These are phyloP conservation scores for Phyllachora maydis DNA, from an alignment of 2,329 filamentous ascomycete genomes.

Conservation along the genomic window DNA sequence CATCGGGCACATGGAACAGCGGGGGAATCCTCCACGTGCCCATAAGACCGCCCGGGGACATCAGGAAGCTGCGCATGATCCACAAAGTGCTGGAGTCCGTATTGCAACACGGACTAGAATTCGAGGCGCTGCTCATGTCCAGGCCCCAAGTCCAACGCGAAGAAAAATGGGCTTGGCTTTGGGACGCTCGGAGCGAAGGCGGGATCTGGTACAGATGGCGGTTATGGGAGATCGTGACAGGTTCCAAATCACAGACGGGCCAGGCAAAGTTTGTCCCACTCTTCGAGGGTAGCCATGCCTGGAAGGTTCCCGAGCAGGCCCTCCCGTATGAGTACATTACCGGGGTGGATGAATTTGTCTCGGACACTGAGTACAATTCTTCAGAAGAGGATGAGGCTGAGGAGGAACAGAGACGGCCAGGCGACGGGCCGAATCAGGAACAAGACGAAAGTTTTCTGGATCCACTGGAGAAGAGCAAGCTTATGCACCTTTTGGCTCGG, in stretches of 20 bases:
- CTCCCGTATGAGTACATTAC: slow-evolving; percentile 71
- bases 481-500: slow-evolving; percentile 66
- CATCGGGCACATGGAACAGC: slow-evolving; percentile 16
- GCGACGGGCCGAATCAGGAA: slow-evolving; percentile 15
- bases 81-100: slow-evolving; percentile 74
- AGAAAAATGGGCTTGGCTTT: slow-evolving; percentile 87
- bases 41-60: slow-evolving; percentile 55
- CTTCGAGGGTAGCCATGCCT: slow-evolving; percentile 59
- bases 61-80: slow-evolving; percentile 63
- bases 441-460: slow-evolving; percentile 48
- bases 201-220: slow-evolving; percentile 89
- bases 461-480: slow-evolving; percentile 64
- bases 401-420: slow-evolving; percentile 27
- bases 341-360: slow-evolving; percentile 56
- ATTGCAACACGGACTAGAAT: slow-evolving; percentile 62
- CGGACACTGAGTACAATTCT: slow-evolving; percentile 70
- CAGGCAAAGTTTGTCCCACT: slow-evolving; percentile 37
- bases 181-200: slow-evolving; percentile 59
- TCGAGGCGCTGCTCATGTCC: slow-evolving; percentile 84
- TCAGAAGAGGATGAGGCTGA: slow-evolving; percentile 63
- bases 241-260: slow-evolving; percentile 22
- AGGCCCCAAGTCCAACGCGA: slow-evolving; percentile 64
- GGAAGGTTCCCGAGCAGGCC: slow-evolving; percentile 53
- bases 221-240: slow-evolving; percentile 69
- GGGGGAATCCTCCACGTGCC: slow-evolving; percentile 41